phyloP scores from a whole-genome alignment of 768 basidiomycete genomes.

The Hygrophorus russula region DNA sequence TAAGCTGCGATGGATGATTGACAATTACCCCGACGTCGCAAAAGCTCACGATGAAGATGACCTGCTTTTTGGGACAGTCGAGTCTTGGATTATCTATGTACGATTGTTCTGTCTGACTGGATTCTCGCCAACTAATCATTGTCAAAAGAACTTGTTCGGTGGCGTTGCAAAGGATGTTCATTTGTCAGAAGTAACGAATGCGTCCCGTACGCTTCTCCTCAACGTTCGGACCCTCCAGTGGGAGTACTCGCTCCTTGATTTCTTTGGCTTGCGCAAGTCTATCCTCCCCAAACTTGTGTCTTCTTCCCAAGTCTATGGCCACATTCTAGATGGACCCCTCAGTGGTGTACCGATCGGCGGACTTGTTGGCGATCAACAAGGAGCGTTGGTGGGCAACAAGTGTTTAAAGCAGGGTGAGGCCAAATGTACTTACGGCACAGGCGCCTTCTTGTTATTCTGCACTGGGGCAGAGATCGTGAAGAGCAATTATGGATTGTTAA shows the following conservation, averaged over 20 bases:
- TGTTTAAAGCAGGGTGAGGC: conserved; percentile 86
- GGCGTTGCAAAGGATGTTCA: conserved; percentile 62
- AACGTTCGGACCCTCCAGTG: conserved; percentile 74
- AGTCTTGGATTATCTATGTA: conserved; percentile 93
- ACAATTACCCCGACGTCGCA: conserved; percentile 66
- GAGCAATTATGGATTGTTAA: conserved; percentile 79
- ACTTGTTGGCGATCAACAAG: conserved; percentile 97
- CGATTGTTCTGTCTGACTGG: conserved; percentile 7
- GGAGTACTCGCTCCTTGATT: conserved; percentile 73
- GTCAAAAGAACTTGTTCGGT: conserved; percentile 66
- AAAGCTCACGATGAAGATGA: conserved; percentile 74
- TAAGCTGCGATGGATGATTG: conserved; percentile 95
- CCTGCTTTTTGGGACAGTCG: conserved; percentile 88
- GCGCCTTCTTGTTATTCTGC: conserved; percentile 92
- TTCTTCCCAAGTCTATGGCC: conserved; percentile 87
- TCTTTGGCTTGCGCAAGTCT: conserved; percentile 72
- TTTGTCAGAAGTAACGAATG: conserved; percentile 90
- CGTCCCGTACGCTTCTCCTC: conserved; percentile 89
- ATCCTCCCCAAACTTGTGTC: conserved; percentile 83
- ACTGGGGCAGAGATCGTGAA: conserved; percentile 82
- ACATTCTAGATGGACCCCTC: conserved; percentile 54
- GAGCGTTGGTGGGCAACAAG: conserved; percentile 92
- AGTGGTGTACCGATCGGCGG: conserved; percentile 80
- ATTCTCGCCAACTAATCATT: neutral
- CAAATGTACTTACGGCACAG: conserved; percentile 97